Evolutionary conservation across 2,329 filamentous ascomycete genomes (phyloP).

Genomic region (Podosphaera aphanis): DNA sequence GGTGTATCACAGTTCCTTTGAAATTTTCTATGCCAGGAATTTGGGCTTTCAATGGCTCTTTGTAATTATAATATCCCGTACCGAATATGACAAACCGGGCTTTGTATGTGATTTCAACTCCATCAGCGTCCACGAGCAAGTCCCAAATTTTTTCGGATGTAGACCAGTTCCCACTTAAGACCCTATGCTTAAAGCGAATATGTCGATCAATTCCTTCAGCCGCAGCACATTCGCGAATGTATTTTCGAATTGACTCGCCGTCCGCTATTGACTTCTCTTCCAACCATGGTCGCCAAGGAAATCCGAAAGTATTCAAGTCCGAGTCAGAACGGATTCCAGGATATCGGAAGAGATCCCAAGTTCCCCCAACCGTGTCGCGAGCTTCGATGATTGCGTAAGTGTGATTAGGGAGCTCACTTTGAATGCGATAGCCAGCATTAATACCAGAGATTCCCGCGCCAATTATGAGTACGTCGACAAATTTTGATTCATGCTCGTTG

Average conservation of each 20-base stretch:
- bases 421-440: constrained; percentile 49
- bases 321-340: constrained; percentile 45
- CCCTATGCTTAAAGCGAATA: constrained; percentile 27
- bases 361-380: constrained; percentile 44
- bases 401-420: constrained; percentile 28
- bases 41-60: constrained; percentile 25
- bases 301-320: constrained; percentile 38
- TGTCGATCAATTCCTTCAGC: constrained; percentile 29
- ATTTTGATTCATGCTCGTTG: background rate
- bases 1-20: constrained; percentile 36
- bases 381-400: constrained; percentile 46
- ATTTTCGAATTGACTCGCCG: constrained; percentile 27
- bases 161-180: constrained; percentile 29
- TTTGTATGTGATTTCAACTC: constrained; percentile 12
- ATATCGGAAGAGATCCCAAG: constrained; percentile 59
- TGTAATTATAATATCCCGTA: constrained; percentile 43
- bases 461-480: constrained; percentile 35
- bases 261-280: constrained; percentile 26
- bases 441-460: constrained; percentile 57
- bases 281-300: constrained; percentile 47
- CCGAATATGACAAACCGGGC: constrained; percentile 31
- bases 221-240: constrained; percentile 28
- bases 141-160: constrained; percentile 29
- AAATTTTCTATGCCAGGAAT: constrained; percentile 38
- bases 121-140: constrained; percentile 19